Base-by-base conservation (phyloP, 331 rosid species). In the Spiraea crenata region DNA sequence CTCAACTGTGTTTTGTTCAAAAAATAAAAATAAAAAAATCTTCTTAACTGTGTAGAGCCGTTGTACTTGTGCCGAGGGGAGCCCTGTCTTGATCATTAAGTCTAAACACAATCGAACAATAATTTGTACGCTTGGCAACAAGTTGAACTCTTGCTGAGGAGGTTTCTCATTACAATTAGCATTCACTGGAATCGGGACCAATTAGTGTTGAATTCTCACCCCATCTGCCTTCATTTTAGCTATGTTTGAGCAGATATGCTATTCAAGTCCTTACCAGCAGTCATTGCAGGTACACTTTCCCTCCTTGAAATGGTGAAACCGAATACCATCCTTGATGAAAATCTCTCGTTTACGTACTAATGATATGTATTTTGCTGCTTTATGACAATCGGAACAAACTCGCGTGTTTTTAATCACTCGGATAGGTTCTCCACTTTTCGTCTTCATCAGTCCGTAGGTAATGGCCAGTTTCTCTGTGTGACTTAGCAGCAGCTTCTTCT, bases 391-490 rank as follows among this genome's bases (percentile, higher is more conserved):
- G 1, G 70, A 67, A 73, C 96, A 87, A 57, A 85, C 76, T 72
- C 91, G 76, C 4, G 92, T 87, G 76, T 87, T 89, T 78, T 83
- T 89, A 63, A 83, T 81, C 58, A 87, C 86, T 82, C 96, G 83
- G 56, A 89, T 72, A 17, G 93, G 85, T 48, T 74, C 79, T 52
- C 84, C 81, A 41, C 70, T 50, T 70, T 75, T 83, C 17, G 50
- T 59, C 65, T 87, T 87, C 84, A 87, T 78, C 66, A 87, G 50
- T 76, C 86, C 92, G 77, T 80, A 85, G 6, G 90, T 75, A 67
- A 89, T 82, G 6, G 96, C 96, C 75, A 85, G 67, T 81, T 89
- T 89, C 82, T 87, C 93, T 3, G 96, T 82, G 82, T 82, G 90
- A 78, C 96, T 76, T 39, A 85, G 80, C 47, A 87, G 80, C 78